Base-by-base conservation (phyloP, 2,329 filamentous ascomycete genomes). In the Fusarium mundagurra region DNA sequence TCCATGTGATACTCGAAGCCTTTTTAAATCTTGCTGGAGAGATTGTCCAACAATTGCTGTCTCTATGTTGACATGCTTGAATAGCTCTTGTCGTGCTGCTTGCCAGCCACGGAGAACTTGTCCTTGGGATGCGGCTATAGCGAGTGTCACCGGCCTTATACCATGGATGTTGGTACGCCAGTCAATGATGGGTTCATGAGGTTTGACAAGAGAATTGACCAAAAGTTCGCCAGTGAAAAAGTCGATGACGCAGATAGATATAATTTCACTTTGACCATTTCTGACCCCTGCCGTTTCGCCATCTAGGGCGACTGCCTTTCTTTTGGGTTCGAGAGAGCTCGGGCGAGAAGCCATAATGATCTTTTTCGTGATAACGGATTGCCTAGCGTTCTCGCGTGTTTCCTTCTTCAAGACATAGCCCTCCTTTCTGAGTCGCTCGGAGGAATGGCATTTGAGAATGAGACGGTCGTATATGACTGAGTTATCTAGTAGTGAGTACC, bases 231-330 rank as follows among this genome's bases (percentile, higher is more conserved):
- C 47, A 6, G 69, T 63, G 20, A 72, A 71, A 24, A 71, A 36
- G 13, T 72, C 69, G n/a, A 72, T n/a, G 4, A 38, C 53, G 24
- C 45, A 72, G 8, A 67, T 71, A 2, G 53, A 72, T 31, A 72
- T 45, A 6, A 63, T 24, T 31, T 67, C 69, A 27, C 47, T 62
- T 29, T 29, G 27, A 0, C 63, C 50, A 3, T 34, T 54, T 33
- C 31, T 11, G 10, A 55, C 45, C 8, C 50, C 57, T 31, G 45
- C 61, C 69, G 67, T 71, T 39, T 71, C 69, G 20, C 66, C 66
- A 31, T 71, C 50, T 4, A 71, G 34, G 13, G 41, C 43, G 2
- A 71, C 4, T 12, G 67, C 67, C 33, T 71, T 71, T 67, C 67
- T 67, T 45, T 71, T 71, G 1, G 53, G 67, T 11, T 20, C 60